Base-by-base conservation (phyloP, 441 rosid genomes). In the Breynia disticha region DNA sequence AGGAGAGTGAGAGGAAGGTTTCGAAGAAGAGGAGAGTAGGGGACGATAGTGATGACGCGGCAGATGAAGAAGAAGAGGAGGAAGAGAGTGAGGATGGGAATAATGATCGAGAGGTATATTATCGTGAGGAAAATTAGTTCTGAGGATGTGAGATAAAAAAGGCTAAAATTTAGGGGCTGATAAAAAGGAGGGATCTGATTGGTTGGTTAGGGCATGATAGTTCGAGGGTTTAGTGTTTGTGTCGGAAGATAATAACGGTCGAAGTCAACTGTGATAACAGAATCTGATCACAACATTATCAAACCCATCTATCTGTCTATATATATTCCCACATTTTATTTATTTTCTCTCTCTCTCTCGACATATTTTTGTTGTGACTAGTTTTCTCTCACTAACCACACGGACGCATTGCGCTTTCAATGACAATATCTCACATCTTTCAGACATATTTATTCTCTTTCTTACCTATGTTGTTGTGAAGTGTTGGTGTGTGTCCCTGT, bases 191-290 rank as follows among this genome's bases (percentile, higher is more conserved):
- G 4, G 1, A 28, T 28, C 35, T 28, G 35, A 28, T 28, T 28
- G 35, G 8, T 28, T 28, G 35, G 35, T 28, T 41, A 41, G 44
- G n/a, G 44, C 44, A 41, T 9, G 44, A 41, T 6, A 37, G 41
- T 5, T 6, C 7, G 41, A 37, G 41, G 6, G 41, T 37, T 6
- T 37, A 5, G 44, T 50, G 16, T 32, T 16, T 58, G 72, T 43
- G 65, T 57, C 69, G 39, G 79, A 63, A 59, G 72, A 68, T 67
- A 60, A 52, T 75, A 81, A 80, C 75, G 74, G 90, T 79, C 69
- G 71, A 70, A 79, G 93, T 82, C 97, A 89, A 86, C 87, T 82
- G 90, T 86, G 76, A 17, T 69, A 77, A 82, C 77, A 72, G 88
- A 89, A 82, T 86, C 90, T 80, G 87, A 77, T 81, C 82, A 67